These are phyloP conservation scores for Pichia sp. DNA, from an alignment of 1,139 yeast species.

Conservation along the genomic window DNA sequence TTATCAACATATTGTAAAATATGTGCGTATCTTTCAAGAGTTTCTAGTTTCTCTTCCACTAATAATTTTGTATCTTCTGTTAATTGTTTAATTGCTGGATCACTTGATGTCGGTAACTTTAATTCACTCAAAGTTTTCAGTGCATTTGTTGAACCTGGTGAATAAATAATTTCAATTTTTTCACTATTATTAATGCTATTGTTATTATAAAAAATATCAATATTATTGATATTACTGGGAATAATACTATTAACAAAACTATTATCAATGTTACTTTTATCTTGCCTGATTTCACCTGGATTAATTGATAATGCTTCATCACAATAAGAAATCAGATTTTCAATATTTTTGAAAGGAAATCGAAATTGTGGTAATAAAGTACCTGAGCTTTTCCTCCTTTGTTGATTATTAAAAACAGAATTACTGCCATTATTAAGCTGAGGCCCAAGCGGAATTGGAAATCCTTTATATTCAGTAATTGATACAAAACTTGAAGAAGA, in stretches of 20 bases:
- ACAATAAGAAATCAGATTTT: conserved; percentile 58
- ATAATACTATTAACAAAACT: neutral
- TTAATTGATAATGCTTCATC: conserved; percentile 72
- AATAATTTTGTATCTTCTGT: conserved; percentile 63
- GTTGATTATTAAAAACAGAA: neutral
- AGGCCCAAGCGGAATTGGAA: conserved; percentile 16
- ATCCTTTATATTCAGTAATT: conserved; percentile 18
- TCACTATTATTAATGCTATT: conserved; percentile 9
- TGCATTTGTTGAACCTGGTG: conserved; percentile 70
- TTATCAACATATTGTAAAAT: conserved; percentile 73
- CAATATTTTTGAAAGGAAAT: conserved; percentile 66
- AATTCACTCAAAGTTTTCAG: conserved; percentile 50
- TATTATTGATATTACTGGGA: neutral
- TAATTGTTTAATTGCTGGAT: conserved; percentile 56
- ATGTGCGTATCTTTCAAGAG: conserved; percentile 70
- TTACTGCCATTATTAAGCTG: neutral
- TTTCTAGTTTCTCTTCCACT: conserved; percentile 62
- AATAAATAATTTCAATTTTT: conserved; percentile 35
- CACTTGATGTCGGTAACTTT: conserved; percentile 52
- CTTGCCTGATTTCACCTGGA: conserved; percentile 40
- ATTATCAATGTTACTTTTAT: conserved; percentile 10
- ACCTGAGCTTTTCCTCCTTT: conserved; percentile 21
- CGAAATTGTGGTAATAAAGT: conserved; percentile 33
- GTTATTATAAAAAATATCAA: neutral
- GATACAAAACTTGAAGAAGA: conserved; percentile 13